Evolutionary conservation across 1,284 basidiomycete species (phyloP), one percentile per base, ranked within the genome.

Genomic region (Trametes pubescens): DNA sequence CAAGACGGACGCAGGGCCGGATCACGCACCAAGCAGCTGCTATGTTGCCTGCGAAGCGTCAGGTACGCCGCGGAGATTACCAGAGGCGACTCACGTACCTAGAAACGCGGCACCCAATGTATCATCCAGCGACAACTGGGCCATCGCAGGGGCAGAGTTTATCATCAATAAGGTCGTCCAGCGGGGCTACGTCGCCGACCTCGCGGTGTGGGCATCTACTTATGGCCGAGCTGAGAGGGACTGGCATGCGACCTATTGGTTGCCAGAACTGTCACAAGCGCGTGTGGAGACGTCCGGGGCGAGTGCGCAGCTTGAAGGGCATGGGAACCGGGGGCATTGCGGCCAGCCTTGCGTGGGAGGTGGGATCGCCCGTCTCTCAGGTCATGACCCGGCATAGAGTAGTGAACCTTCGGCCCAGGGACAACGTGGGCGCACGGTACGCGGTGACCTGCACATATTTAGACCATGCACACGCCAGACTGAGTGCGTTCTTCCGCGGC

Each of bases 91-190:
- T 6, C 8, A 53, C 57, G 4, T 56, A 68, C 69, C 66, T 46
- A 70, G 22, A 16, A 70, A 70, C 18, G 56, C 66, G 34, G 69
- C 69, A 35, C 69, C 69, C 9, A 70, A 34, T 16, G 67, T 68
- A 46, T 69, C 47, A 51, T 69, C 64, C 35, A 68, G 47, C 22
- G 64, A 26, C 16, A 66, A 22, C 26, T 47, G 46, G 40, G 56
- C 51, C 64, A 64, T 66, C 9, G 43, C 29, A 43, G 16, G 16
- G 43, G 29, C 43, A 24, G 32, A 22, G 2, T 34, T 44, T 16
- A 40, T 34, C 29, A 29, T 35, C 44, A 32, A 29, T 48, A 37
- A 29, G 35, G 49, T 49, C 44, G 49, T 21, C 24, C 18, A 34
- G 48, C 51, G 22, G 21, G 53, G 52, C 59, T 61, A 55, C 59